Conservation (phyloP, 2,329 filamentous ascomycete species). For the Metarhizium guizhouense region DNA sequence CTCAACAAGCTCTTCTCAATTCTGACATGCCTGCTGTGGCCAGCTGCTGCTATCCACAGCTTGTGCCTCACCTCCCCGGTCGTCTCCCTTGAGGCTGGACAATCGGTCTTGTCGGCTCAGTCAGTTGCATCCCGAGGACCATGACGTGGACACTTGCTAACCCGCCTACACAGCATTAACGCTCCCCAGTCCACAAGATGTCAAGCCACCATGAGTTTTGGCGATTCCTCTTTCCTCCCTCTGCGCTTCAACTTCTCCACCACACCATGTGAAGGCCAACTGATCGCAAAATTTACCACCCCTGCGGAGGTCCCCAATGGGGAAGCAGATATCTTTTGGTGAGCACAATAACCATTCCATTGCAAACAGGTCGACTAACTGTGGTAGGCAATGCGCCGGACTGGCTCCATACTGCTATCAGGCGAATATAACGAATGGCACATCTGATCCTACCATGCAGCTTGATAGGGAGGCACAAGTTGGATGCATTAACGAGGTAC, state of each 20-base stretch:
- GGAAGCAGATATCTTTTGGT: slow-evolving; percentile 5
- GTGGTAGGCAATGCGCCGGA: slow-evolving; percentile 3
- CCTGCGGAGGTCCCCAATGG: slow-evolving; percentile 4
- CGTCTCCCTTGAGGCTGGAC: background rate
- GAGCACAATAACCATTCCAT: background rate
- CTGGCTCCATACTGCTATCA: slow-evolving; percentile 1
- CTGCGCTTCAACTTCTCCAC: slow-evolving; percentile 5
- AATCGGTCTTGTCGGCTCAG: background rate
- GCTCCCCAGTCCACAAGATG: slow-evolving; percentile 2
- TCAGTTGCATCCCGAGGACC: background rate
- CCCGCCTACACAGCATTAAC: slow-evolving; percentile 1
- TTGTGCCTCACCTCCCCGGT: slow-evolving; percentile 1
- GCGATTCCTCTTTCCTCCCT: slow-evolving; percentile 4
- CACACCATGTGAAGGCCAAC: slow-evolving; percentile 2
- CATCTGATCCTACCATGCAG: background rate
- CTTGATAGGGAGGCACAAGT: background rate
- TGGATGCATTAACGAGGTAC: background rate
- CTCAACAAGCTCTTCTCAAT: background rate
- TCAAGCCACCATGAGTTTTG: slow-evolving; percentile 5
- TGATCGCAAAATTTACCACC: slow-evolving; percentile 2
- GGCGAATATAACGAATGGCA: background rate
- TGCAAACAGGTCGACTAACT: background rate
- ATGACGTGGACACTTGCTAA: background rate
- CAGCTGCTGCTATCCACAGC: background rate
- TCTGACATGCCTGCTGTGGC: background rate